Evolutionary conservation across 139 green algal species (phyloP), one percentile per base, ranked within the genome.

Genomic region (Picochlorum sp.): DNA sequence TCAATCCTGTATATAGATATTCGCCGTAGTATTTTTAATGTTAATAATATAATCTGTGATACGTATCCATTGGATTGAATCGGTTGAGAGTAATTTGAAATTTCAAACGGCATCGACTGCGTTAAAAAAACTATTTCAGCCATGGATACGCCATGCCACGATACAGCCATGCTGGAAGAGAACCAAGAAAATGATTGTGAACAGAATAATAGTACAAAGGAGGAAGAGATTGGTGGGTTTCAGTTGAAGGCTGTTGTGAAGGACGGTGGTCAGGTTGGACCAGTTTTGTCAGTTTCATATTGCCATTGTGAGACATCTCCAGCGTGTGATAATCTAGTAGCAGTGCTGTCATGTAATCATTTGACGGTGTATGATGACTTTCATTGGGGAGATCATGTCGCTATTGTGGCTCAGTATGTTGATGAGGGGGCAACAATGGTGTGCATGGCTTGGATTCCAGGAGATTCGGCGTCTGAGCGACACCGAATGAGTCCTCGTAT

Each of bases 291-390:
- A 26, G 15, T 54, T 6, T 54, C n/a, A 20, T 54, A 21, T 54
- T 26, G n/a, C 2, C 47, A 5, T 23, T 54, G 18, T 20, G 47
- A 54, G n/a, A 26, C 47, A 10, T 20, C 34, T 14, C 34, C 16
- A 21, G 6, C n/a, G 47, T 54, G 47, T 20, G 16, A 31, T 26
- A 86, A 85, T 55, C 60, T 90, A 16, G 79, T 88, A 54, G 77
- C 81, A 45, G 83, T 77, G 0, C 64, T 88, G 1, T 81, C 82
- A 23, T 69, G 63, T 3, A 65, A 88, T 60, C 82, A 88, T 65
- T 76, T 66, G 3, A 86, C 82, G 13, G 61, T 91, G 7, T 91
- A 91, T 55, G 83, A 90, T 34, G 81, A 84, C 24, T 41, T 60
- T 31, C 83, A 91, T 63, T 79, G 90, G 76, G 81, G 79, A 1